phyloP scores from a whole-genome alignment of 495 filamentous ascomycete species.

The Aspergillus incahuasiensis region DNA sequence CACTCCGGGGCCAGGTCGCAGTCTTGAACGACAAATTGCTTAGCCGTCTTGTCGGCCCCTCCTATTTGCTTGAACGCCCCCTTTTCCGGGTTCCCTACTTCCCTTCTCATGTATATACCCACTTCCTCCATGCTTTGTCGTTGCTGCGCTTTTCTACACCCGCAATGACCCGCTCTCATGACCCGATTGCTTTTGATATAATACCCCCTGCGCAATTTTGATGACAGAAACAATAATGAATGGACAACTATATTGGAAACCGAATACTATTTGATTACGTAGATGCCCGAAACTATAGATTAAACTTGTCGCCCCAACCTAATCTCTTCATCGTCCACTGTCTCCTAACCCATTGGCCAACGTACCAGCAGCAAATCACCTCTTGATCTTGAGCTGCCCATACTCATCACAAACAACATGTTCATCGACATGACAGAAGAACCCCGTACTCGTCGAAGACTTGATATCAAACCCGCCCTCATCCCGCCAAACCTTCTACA shows the following conservation, averaged over 20 bases:
- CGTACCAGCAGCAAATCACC: background rate
- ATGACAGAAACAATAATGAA: background rate
- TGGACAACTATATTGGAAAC: background rate
- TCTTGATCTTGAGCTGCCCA: background rate
- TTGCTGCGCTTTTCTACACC: background rate
- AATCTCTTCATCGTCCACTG: too few species aligned
- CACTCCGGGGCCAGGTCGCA: constrained; percentile 27
- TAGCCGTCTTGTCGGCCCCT: constrained; percentile 9
- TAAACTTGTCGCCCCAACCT: too few species aligned
- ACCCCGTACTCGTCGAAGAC: background rate
- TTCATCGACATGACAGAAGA: background rate
- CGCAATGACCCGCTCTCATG: background rate
- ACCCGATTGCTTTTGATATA: background rate
- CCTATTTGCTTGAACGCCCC: background rate
- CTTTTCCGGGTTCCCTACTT: background rate
- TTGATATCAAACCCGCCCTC: background rate
- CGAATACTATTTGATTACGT: background rate
- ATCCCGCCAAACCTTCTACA: background rate
- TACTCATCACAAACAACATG: background rate
- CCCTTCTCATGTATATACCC: background rate
- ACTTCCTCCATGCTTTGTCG: background rate
- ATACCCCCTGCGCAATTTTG: background rate
- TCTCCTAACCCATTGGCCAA: background rate
- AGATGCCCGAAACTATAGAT: background rate
- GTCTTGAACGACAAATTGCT: constrained; percentile 40